Evolutionary conservation across 106 monocot genomes (phyloP), one percentile per base, ranked within the genome.

Genomic region (Acorus gramineus): DNA sequence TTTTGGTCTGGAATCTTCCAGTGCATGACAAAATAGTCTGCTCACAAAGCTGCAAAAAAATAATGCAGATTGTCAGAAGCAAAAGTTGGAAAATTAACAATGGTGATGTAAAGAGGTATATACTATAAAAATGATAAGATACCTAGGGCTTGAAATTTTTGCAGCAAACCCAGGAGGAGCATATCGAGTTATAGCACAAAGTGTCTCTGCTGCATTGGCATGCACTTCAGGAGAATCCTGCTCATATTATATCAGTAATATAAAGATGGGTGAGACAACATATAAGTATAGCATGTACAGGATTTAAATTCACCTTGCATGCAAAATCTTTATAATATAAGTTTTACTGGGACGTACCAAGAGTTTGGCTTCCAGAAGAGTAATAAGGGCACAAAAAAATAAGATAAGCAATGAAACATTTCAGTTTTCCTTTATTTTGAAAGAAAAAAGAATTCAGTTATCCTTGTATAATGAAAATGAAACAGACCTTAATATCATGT

Each of bases 171-270:
- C 81, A 47, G 92, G 85, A 60, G 87, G 92, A 67, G 92, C 82
- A 76, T 69, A 85, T 63, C 87, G 73, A 73, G 85, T 93, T 65
- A 88, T 80, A 10, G 87, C 87, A 78, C 87, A 93, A 56, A 93
- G 80, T 6, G 82, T 80, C 72, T 93, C 92, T 56, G 92, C 79
- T 50, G 85, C 85, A 85, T 87, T 93, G 48, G 85, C 85, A 85
- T 93, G 92, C 47, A 87, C 92, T 76, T 93, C 82, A 67, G 87
- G 78, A 69, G 85, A 93, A 56, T 93, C 82, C 92, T 93, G 64
- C 50, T 74, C 4, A 47, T 52, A 50, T 13, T 8, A 56, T 57
- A 42, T 3, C 44, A 28, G 28, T 28, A 28, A 28, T 28, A 28
- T 28, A 28, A 28, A 28, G 28, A 28, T 28, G 28, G 28, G 28